Evolutionary conservation across 441 rosid species (phyloP), one percentile per base, ranked within the genome.

Genomic region (Adansonia grandidieri): DNA sequence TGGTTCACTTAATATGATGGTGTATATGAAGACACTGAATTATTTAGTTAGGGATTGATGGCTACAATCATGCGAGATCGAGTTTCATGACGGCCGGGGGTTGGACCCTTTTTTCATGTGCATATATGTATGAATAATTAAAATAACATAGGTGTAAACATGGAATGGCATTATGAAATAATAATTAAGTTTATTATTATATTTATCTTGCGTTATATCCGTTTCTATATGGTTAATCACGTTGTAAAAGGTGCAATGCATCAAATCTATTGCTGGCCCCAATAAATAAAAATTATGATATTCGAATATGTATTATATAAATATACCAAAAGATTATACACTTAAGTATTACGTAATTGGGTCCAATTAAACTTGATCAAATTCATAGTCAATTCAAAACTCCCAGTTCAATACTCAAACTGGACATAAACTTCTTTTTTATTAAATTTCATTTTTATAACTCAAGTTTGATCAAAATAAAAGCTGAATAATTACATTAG

Each of bases 121-220:
- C 54, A 37, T 3, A 67, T 44, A 4, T 66, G 48, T 15, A 65
- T 28, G 22, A 13, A 63, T 63, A 63, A 13, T 4, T 65, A 65
- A 32, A 44, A 8, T 67, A 17, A n/a, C 40, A 60, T 10, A 11
- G 9, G 22, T 42, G 45, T 42, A 58, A 40, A 17, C 53, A 44
- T 67, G 71, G 68, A 64, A 64, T 14, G 69, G 47, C n/a, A 13
- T 64, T 15, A 6, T 24, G 13, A 61, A 24, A 62, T 0, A 63
- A 28, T 60, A 15, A 63, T 63, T 63, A 37, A 19, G 69, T 64
- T 37, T 63, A 32, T 42, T 66, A 7, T 66, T 66, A 4, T 63
- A 5, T 63, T 67, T 67, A 53, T 67, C 53, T 44, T 67, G 19
- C 71, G 19, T 67, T 67, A 5, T 67, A 44, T 19, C 54, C 54